Evolutionary conservation across 2,329 filamentous ascomycete genomes (phyloP).

Genomic region (Pestalotiopsis sp.): DNA sequence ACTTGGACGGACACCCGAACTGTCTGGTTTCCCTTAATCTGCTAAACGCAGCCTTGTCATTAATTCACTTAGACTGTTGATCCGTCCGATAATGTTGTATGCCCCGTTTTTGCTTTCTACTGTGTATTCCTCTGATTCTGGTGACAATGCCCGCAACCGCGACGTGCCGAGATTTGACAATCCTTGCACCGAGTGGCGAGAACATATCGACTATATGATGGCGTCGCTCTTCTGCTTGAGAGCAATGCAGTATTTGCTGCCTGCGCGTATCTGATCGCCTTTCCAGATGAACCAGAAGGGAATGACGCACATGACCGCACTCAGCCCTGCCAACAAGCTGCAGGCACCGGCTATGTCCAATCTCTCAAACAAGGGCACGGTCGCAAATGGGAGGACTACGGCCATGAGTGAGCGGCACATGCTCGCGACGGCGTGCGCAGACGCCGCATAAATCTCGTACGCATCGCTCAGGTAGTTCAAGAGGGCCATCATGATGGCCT

Average conservation of each 20-base stretch:
- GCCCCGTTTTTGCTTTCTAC: no score
- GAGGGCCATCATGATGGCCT: constrained; percentile 59
- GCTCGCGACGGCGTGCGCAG: constrained; percentile 53
- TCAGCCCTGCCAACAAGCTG: constrained; percentile 51
- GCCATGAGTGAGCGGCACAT: constrained; percentile 52
- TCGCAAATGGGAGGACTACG: constrained; percentile 58
- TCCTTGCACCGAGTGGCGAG: neutral
- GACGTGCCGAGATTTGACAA: no score
- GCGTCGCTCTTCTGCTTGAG: constrained; percentile 49
- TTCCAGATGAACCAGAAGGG: constrained; percentile 58
- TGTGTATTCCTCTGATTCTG: no score
- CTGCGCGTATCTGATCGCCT: constrained; percentile 54
- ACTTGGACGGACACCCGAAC: no score
- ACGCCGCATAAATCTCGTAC: constrained; percentile 66
- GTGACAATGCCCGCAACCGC: no score
- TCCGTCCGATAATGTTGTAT: no score
- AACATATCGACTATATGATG: neutral
- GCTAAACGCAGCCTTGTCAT: no score
- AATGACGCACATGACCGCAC: constrained; percentile 50
- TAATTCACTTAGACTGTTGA: no score
- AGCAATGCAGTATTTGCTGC: constrained; percentile 64
- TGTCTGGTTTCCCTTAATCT: no score
- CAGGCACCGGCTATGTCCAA: constrained; percentile 52
- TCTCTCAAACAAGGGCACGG: constrained; percentile 48
- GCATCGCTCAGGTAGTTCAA: constrained; percentile 68